Conservation (phyloP, 2,329 filamentous ascomycete genomes). For the Verruconis gallopava region DNA sequence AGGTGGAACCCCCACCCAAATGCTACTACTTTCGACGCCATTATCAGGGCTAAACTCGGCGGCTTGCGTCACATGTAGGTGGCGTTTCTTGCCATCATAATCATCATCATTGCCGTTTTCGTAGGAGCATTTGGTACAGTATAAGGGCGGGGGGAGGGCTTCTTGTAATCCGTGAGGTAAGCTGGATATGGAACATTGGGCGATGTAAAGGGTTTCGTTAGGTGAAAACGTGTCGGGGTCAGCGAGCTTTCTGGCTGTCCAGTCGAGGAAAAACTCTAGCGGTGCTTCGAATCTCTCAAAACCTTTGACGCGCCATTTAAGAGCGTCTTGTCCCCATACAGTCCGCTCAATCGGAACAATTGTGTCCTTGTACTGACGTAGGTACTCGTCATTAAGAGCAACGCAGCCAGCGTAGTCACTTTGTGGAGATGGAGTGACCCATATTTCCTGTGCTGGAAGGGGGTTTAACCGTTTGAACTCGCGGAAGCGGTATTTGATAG, state of each 20-base stretch:
- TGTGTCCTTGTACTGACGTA: neutral
- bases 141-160: constrained; percentile 53
- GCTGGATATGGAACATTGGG: constrained; percentile 60
- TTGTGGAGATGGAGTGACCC: neutral
- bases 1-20: constrained; percentile 79
- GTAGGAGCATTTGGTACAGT: too few relatives aligned
- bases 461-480: neutral
- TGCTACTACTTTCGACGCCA: constrained; percentile 73
- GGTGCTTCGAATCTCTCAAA: constrained; percentile 50
- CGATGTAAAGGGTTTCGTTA: constrained; percentile 56
- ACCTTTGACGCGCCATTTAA: constrained; percentile 10
- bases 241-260: constrained; percentile 24
- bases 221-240: constrained; percentile 16
- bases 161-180: constrained; percentile 49
- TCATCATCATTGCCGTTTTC: too few relatives aligned
- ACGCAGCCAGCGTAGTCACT: neutral
- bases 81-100: neutral
- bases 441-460: neutral
- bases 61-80: neutral
- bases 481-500: neutral
- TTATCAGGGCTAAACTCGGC: constrained; percentile 51
- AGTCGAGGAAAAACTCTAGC: constrained; percentile 50
- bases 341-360: neutral
- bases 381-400: neutral
- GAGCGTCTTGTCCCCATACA: neutral